Base-by-base conservation (phyloP, 768 basidiomycete genomes). In the Amanita fuliginea region DNA sequence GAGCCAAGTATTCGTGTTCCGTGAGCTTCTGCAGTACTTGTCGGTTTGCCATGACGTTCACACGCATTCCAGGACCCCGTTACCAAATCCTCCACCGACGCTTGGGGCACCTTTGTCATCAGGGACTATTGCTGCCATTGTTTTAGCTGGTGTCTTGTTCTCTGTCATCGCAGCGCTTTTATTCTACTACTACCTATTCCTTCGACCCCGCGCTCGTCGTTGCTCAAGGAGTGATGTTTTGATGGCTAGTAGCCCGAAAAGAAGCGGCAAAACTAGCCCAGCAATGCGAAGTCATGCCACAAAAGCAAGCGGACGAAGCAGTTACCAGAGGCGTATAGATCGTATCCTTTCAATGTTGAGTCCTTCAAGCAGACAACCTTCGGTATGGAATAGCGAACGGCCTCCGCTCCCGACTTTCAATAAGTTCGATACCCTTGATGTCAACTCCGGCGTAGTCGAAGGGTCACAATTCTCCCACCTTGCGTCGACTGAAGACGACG, bases 91-190 rank as follows among this genome's bases (percentile, higher is more conserved):
- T 33, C 18, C 13, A 41, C 54, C 34, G 46, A 51, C 33, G 47
- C 55, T 46, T 3, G 51, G 49, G 33, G 44, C 50, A 28, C 46
- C 44, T 30, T 51, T 49, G 43, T 63, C 70, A 1, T 65, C 65
- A 52, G 82, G 84, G 37, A 79, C 83, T 1, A 77, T 85, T 47
- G 83, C 83, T 16, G 85, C 83, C 0, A 66, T 84, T 26, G 73
- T 71, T 8, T 67, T 87, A 2, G 81, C 77, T 2, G 70, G 72
- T 18, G 60, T 78, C 16, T 64, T 86, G 7, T 70, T 73, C 22
- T 67, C 78, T 56, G 47, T 81, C 24, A 51, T 79, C 3, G 51
- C 73, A 7, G 64, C 65, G 42, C 61, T 67, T 24, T 32, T 62
- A 11, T 57, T 78, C 1, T 70, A 72, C 53, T 75, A 66, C 54